Evolutionary conservation across 2,329 filamentous ascomycete species (phyloP), one percentile per base, ranked within the genome.

Genomic region (Fusarium poae): DNA sequence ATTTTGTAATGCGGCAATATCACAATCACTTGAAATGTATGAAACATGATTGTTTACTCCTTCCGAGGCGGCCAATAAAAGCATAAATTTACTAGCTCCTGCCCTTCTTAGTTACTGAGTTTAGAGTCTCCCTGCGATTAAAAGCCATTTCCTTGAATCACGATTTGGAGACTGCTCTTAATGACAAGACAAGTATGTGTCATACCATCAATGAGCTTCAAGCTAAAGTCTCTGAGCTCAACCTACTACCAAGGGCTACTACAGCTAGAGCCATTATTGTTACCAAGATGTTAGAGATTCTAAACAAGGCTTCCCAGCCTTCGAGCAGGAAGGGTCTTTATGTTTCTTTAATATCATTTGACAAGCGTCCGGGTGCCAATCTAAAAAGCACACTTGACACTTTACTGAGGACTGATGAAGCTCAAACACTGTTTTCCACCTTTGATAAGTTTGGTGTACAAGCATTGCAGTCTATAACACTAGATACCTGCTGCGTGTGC

Each of bases 231-330:
- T 46, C 52, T 23, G 9, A 55, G n/a, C 42, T 55, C 16, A 30
- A n/a, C n/a, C n/a, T 39, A 3, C 42, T 39, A 39, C 42, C 52
- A 7, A n/a, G 3, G n/a, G 10, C n/a, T 23, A 54, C 23, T 30
- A 55, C 52, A 7, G 42, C 42, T 11, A 55, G 52, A 55, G 42
- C 25, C 7, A 55, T 55, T 6, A 48, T 55, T 5, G 25, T 55
- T 8, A 39, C 10, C 2, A 55, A 46, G 12, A 39, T 48, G 25
- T 15, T 55, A 25, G 25, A 32, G 7, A 23, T 29, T 2, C 15
- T 29, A 5, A 21, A 37, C 21, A 5, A 39, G n/a, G 23, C 21
- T 55, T 45, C 23, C 23, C 21, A 21, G 40, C 23, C 25, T 39
- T 25, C 25, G 5, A 30, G 7, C 6, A n/a, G 32, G 16, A 48